Evolutionary conservation across 805 yeast genomes (phyloP), one percentile per base, ranked within the genome.

Genomic region (Wickerhamiella azyma): DNA sequence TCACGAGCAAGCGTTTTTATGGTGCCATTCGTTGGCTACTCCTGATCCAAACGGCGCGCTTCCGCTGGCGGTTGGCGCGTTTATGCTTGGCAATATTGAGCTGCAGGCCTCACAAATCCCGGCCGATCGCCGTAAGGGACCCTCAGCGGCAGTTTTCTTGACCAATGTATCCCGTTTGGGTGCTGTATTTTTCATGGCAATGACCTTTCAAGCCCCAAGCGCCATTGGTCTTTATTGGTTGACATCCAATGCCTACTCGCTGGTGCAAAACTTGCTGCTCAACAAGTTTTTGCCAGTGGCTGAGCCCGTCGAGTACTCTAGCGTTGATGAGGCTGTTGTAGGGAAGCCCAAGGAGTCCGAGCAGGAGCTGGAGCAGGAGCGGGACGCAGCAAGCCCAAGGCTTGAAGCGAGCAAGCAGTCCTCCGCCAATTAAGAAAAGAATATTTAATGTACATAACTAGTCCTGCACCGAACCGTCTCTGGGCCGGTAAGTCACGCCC

Each of bases 151-250:
- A 3, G 53, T 50, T 1, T 51, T 56, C n/a, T 36, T 88, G 30
- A 70, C 83, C 46, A 85, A 77, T 50, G 57, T 83, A 1, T 75
- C 94, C 2, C 69, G 96, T 55, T 68, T 84, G 52, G 77, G 89
- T 18, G 76, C 83, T 44, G 76, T 86, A 1, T 76, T 84, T 52
- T 68, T 89, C 63, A 85, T 85, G 81, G 86, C 85, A 5, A 68
- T 86, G 16, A 71, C 94, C 0, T 75, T 86, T 36, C 92, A 86
- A 55, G 94, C 94, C 0, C 94, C 97, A 0, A 67, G 79, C 26
- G 85, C 94, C 0, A 65, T 88, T 30, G 75, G 81, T 0, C 59
- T 85, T n/a, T 89, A 88, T 63, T 89, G 97, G 98, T 71, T 85
- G 26, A 77, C 89, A 39, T 85, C 96, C 0, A 88, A 85, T 58